phyloP scores from a whole-genome alignment of 805 yeast genomes.

The Lachancea waltii region DNA sequence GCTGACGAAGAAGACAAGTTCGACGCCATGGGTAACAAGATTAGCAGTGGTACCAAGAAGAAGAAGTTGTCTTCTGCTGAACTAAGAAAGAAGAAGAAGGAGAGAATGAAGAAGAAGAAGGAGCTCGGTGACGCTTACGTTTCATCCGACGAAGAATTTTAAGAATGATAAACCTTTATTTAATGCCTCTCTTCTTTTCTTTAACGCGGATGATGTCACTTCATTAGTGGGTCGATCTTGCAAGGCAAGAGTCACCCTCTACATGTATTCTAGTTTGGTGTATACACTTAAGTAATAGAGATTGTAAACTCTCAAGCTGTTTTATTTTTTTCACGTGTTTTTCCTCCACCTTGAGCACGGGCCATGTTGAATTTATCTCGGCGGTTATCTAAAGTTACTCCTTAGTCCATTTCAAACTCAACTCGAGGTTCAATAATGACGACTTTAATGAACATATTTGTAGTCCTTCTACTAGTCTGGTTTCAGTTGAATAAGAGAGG shows the following conservation, averaged over 20 bases:
- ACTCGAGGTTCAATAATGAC: no score
- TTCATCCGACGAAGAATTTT: conserved; percentile 88
- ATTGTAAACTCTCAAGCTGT: conserved; percentile 9
- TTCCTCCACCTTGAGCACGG: no score
- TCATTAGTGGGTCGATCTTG: not conserved
- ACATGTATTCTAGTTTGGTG: conserved; percentile 10
- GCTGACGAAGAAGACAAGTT: conserved; percentile 95
- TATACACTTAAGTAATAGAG: conserved; percentile 11
- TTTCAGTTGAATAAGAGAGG: no score
- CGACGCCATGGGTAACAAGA: conserved; percentile 99
- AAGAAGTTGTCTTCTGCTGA: conserved; percentile 97
- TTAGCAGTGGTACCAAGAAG: conserved; percentile 93
- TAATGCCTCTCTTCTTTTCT: conserved; percentile 9
- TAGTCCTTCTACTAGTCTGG: no score
- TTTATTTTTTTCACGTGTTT: not conserved
- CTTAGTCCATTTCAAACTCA: no score
- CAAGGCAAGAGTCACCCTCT: conserved; percentile 2
- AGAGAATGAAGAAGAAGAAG: conserved; percentile 99
- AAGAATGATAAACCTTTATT: conserved; percentile 30
- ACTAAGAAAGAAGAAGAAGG: conserved; percentile 99
- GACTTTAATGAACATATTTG: no score
- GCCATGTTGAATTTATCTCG: not conserved
- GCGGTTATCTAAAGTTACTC: conserved; percentile 3
- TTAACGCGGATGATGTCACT: conserved; percentile 1
- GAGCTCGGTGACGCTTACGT: conserved; percentile 98